Evolutionary conservation across 352 stramenopile species (phyloP), one percentile per base, ranked within the genome.

Genomic region (Aphanomyces invadans): DNA sequence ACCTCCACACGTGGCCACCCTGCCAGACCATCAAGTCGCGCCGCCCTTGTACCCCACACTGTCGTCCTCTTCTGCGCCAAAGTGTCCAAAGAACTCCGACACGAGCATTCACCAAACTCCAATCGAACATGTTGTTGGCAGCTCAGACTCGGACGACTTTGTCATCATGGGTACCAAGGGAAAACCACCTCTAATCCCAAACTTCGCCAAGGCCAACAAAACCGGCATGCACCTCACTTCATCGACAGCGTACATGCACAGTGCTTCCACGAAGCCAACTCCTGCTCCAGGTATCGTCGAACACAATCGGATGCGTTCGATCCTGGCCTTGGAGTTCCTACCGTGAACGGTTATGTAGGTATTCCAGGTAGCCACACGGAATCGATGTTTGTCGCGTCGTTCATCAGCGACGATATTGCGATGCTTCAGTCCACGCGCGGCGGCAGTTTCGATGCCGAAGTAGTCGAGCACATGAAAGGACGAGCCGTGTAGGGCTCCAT

Each of bases 111-210:
- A 45, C 31, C 55, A 49, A 67, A 44, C 39, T 55, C 33, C 73
- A 57, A 64, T 72, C 73, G 21, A 68, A 32, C 67, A 74, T 64
- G 49, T 67, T 25, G 66, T 63, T 48, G 32, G 66, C 62, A 55
- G 54, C 53, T 26, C 54, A 29, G 63, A 52, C 42, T 49, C 71
- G 33, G 49, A 75, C 62, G 36, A 79, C 45, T 60, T 72, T 71
- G 44, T 73, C 65, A 69, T 76, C 53, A 56, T 75, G 59, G 31
- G 56, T 60, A 68, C 66, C 70, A 26, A 71, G 69, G 39, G 61
- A 52, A 56, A 46, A 11, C 42, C 17, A 44, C 33, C 19, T 23
- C 36, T 38, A 21, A 33, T 56, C 19, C 49, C 49, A 33, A 10
- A 33, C 19, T 33, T 71, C 26, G 45, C 64, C 36, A 72, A 38